Percentiles rank a stretch among this genome's conserved stretches.
phyloP scores from a whole-genome alignment of 2,329 filamentous ascomycete genomes.

The Scedosporium aurantiacum region DNA sequence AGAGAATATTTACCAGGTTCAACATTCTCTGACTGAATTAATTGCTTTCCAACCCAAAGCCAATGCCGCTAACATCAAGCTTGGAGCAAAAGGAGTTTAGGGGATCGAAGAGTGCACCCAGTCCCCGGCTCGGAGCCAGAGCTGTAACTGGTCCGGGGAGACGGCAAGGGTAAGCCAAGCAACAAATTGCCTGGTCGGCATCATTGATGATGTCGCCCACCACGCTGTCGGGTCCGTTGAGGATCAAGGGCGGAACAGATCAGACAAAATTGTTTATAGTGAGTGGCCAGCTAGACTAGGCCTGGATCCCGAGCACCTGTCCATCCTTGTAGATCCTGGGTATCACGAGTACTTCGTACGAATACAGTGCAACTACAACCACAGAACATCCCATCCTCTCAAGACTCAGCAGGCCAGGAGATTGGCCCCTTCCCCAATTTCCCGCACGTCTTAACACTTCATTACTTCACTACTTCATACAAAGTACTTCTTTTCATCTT shows the following conservation, averaged over 20 bases:
- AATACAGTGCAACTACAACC: background rate
- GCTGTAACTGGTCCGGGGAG: slow-evolving; percentile 4
- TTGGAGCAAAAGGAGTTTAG: background rate
- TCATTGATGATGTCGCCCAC: background rate
- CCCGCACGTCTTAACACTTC: background rate
- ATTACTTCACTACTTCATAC: background rate
- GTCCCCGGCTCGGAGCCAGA: slow-evolving; percentile 1
- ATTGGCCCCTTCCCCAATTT: background rate
- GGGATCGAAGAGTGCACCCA: background rate
- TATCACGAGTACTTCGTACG: background rate
- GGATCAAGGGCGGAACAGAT: background rate
- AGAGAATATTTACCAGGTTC: background rate
- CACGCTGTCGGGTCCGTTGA: background rate
- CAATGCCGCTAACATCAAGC: background rate
- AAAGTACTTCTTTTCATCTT: background rate
- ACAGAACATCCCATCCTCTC: background rate
- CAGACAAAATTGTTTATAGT: background rate
- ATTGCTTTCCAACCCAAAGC: too few species aligned
- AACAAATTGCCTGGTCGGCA: background rate
- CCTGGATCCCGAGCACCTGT: background rate
- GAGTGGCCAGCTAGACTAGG: background rate
- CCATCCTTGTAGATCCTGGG: background rate
- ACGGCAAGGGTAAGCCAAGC: background rate
- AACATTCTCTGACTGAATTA: too few species aligned
- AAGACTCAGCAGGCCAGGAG: background rate